phyloP scores from a whole-genome alignment of 495 filamentous ascomycete species.

The Trichoderma gamsii region DNA sequence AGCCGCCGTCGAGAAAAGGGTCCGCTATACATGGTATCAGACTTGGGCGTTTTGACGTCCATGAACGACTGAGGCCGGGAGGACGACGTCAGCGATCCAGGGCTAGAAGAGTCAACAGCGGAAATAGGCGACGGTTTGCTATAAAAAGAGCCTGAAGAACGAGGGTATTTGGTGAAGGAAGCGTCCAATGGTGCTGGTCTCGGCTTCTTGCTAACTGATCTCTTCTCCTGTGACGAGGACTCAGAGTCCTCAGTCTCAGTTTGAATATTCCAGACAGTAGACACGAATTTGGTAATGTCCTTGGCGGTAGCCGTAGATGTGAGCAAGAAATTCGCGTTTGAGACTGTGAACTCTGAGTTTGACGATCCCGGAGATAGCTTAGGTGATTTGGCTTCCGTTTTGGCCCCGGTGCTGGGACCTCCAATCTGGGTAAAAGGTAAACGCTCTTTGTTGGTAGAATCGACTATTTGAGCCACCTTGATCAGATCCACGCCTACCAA shows the following conservation, averaged over 20 bases:
- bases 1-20: neutral
- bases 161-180: neutral
- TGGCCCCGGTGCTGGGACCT: slow-evolving; percentile 5
- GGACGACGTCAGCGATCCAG: neutral
- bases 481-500: slow-evolving; percentile 38
- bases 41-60: slow-evolving; percentile 20
- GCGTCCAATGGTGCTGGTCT: slow-evolving; percentile 1
- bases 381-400: neutral
- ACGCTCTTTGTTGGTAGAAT: slow-evolving; percentile 25
- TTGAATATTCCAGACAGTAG: slow-evolving; percentile 36
- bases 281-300: slow-evolving; percentile 36
- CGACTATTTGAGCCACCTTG: slow-evolving; percentile 38
- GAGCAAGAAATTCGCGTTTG: slow-evolving; percentile 39
- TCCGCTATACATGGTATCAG: slow-evolving; percentile 19
- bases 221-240: neutral
- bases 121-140: neutral
- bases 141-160: neutral
- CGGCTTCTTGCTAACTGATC: neutral
- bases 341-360: slow-evolving; percentile 25
- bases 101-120: neutral
- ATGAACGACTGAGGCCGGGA: slow-evolving; percentile 10
- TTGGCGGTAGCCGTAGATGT: slow-evolving; percentile 33
- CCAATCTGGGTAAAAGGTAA: slow-evolving; percentile 19
- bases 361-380: neutral
- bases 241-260: slow-evolving; percentile 18